A percentile compares a stretch with the other conserved stretches of the same genome.
Evolutionary conservation across 2,329 filamentous ascomycete species (phyloP).

Genomic region (Aspergillus luchuensis): DNA sequence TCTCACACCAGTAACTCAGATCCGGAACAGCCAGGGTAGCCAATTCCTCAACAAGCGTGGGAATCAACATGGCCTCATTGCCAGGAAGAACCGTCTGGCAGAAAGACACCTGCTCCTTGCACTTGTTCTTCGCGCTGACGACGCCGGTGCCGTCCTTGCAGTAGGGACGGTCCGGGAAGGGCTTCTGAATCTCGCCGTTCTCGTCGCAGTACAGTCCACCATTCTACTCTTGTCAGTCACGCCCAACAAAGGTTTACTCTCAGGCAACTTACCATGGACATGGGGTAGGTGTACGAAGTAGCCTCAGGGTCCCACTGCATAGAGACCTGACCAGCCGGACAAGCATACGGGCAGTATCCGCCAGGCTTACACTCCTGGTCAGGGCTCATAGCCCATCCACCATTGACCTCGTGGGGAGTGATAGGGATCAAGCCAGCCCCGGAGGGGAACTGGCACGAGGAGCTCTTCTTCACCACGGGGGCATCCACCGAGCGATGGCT

Average conservation of each 20-base stretch:
- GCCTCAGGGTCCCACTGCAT: constrained; percentile 76
- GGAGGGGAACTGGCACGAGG: constrained; percentile 66
- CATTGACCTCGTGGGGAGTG: constrained; percentile 65
- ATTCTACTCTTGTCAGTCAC: constrained; percentile 52
- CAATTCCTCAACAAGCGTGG: constrained; percentile 63
- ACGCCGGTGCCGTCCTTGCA: constrained; percentile 70
- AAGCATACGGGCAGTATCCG: constrained; percentile 75
- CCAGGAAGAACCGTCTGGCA: constrained; percentile 80
- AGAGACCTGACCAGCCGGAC: constrained; percentile 73
- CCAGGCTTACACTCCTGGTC: constrained; percentile 69
- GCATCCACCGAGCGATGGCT: constrained; percentile 31
- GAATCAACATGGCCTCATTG: constrained; percentile 80
- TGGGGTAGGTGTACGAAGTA: constrained; percentile 65
- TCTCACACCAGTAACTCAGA: constrained; percentile 68
- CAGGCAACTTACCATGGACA: constrained; percentile 65
- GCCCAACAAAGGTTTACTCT: neutral
- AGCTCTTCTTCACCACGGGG: constrained; percentile 55
- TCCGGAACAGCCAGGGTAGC: constrained; percentile 71
- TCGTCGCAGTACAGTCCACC: constrained; percentile 73
- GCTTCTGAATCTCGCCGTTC: constrained; percentile 66
- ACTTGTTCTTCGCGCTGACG: constrained; percentile 68
- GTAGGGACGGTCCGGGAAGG: constrained; percentile 67
- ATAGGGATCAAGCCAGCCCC: constrained; percentile 68
- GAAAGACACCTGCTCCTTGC: constrained; percentile 63
- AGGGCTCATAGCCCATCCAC: constrained; percentile 78